These are phyloP conservation scores for Claviceps maximensis DNA, from an alignment of 2,329 filamentous ascomycete species.

Conservation along the genomic window DNA sequence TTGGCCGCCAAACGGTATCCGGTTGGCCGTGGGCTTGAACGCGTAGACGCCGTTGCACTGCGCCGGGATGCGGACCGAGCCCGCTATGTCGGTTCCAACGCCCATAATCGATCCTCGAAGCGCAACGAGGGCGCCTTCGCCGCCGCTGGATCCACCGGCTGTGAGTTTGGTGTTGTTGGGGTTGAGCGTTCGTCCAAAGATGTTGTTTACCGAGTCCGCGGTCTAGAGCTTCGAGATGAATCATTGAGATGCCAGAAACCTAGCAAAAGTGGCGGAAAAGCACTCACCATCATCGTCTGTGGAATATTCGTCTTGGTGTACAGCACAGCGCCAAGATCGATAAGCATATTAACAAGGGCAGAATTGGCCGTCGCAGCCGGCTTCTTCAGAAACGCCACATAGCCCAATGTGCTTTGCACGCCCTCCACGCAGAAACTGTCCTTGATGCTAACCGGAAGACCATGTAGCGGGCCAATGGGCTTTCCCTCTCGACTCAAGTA, in stretches of 20 bases:
- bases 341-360: constrained; percentile 13
- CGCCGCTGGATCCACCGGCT: constrained; percentile 13
- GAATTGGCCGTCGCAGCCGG: constrained; percentile 11
- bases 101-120: constrained; percentile 14
- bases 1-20: constrained; percentile 31
- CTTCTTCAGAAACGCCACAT: constrained; percentile 13
- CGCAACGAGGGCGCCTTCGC: constrained; percentile 12
- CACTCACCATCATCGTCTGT: constrained; percentile 46
- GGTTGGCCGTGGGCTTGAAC: constrained; percentile 40
- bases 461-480: constrained; percentile 12
- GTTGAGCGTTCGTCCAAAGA: constrained; percentile 15
- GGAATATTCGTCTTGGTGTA: constrained; percentile 35
- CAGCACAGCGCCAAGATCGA: constrained; percentile 15
- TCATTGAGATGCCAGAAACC: not conserved
- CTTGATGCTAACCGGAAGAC: constrained; percentile 15
- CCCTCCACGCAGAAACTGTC: constrained; percentile 14
- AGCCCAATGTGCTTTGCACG: constrained; percentile 13
- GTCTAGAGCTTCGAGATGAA: constrained; percentile 7
- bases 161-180: constrained; percentile 21
- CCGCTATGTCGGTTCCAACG: constrained; percentile 19
- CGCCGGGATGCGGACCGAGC: constrained; percentile 38
- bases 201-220: constrained; percentile 25
- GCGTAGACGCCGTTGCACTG: constrained; percentile 43
- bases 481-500: constrained; percentile 6
- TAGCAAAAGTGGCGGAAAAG: not conserved